Base-by-base conservation (phyloP, 2,329 filamentous ascomycete genomes). In the Neopestalotiopsis sp. region DNA sequence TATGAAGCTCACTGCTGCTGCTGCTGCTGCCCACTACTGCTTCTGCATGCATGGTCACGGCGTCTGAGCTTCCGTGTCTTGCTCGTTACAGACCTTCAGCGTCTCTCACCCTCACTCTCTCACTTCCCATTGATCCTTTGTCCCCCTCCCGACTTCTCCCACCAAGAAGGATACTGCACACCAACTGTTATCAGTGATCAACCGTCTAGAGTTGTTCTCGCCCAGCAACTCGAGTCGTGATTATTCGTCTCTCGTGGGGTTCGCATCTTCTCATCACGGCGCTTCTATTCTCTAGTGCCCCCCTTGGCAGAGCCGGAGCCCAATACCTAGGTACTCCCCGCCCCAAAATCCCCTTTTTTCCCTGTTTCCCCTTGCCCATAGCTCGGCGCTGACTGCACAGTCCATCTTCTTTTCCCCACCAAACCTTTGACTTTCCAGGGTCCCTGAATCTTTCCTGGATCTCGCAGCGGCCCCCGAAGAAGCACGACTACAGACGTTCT, bases 361-460 rank as follows among this genome's bases (percentile, higher is more conserved):
- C 34, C 61, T 32, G 34, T 52, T 40, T 64, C 61, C 61, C 40
- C 40, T 52, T 17, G 34, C 61, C 40, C n/a, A 40, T 40, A 20
- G 30, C 59, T 62, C 28, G 20, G 40, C 34, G 30, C 59, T 38
- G 30, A 28, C 59, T 64, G 38, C 40, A 49, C 38, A 64, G 38
- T 64, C 42, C 61, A 40, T 64, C 61, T 64, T 38, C 61, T 64
- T 28, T 64, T 62, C 34, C 61, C 61, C 61, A 34, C 30, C 61
- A 20, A 64, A 49, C 42, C 61, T 62, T 62, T 62, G 59, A 62
- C 59, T 62, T 62, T 40, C 59, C 24, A 62, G 59, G 59, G 59
- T 62, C 59, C 59, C 32, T 62, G 59, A 62, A 62, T 20, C 59
- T 34, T 62, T 40, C 34, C 59, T 38, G 59, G 34, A 62, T 62